Conservation (phyloP, 345 rosid genomes). For the Pistacia atlantica region DNA sequence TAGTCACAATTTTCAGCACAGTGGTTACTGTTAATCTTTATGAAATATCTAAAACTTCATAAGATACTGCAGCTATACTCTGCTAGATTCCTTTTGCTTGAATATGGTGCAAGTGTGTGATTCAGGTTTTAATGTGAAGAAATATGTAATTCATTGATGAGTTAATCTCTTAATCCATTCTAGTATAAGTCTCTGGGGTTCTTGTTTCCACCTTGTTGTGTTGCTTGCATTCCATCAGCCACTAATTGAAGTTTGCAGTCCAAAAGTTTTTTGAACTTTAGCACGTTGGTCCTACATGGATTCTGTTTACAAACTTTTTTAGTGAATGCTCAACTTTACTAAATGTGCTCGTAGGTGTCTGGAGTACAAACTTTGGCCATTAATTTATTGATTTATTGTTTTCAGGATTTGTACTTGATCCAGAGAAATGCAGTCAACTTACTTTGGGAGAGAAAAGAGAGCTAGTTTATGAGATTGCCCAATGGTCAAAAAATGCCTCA, state of each 20-base stretch:
- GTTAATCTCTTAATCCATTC: not conserved
- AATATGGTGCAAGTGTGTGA: not conserved
- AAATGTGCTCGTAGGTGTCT: not conserved
- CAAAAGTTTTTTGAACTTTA: not conserved
- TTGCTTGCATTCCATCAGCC: not conserved
- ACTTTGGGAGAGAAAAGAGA: constrained; percentile 72
- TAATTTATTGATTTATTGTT: not conserved
- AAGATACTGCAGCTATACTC: not conserved
- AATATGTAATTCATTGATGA: too few species aligned
- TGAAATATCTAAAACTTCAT: too few species aligned
- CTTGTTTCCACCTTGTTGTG: not conserved
- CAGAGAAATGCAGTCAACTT: constrained; percentile 47
- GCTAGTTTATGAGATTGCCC: constrained; percentile 61
- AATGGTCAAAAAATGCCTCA: constrained; percentile 57
- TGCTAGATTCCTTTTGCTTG: not conserved
- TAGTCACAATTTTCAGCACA: not conserved
- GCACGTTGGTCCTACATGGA: not conserved
- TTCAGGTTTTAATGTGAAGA: too few species aligned
- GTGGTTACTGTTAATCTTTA: not conserved
- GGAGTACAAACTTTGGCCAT: not conserved
- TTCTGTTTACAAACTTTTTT: not conserved
- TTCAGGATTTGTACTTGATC: constrained; percentile 57
- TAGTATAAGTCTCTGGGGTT: not conserved
- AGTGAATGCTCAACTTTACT: not conserved
- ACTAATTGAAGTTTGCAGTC: not conserved